Conservation (phyloP, 2,329 filamentous ascomycete genomes). For the Cordyceps tenuipes region DNA sequence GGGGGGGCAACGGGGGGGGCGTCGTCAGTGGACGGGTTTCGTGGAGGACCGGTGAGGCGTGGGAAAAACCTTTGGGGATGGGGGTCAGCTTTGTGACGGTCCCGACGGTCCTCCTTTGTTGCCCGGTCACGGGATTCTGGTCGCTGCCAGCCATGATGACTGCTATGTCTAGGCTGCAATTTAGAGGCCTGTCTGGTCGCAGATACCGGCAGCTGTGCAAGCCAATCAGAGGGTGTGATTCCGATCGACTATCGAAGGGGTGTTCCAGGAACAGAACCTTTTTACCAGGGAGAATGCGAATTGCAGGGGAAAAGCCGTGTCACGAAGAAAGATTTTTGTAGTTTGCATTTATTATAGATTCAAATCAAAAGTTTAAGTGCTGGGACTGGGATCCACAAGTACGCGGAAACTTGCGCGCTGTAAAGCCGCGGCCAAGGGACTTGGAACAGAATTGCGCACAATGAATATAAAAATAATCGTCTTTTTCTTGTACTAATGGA, state of each 20-base stretch:
- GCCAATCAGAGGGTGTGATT: background rate
- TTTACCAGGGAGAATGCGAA: background rate
- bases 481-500: background rate
- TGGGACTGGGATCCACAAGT: background rate
- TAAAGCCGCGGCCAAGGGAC: background rate
- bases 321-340: background rate
- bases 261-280: background rate
- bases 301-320: no score
- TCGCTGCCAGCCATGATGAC: background rate
- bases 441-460: background rate
- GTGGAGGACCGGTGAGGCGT: background rate
- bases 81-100: conserved; percentile 25
- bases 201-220: background rate
- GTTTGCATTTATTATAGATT: background rate
- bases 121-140: background rate
- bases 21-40: background rate
- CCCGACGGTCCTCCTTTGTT: background rate
- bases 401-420: background rate
- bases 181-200: background rate
- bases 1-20: no score
- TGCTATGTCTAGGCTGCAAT: background rate
- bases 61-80: conserved; percentile 24
- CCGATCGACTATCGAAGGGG: background rate
- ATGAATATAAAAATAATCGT: background rate
- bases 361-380: background rate